Evolutionary conservation across 306 rosid genomes (phyloP).

Genomic region (Vigna unguiculata): DNA sequence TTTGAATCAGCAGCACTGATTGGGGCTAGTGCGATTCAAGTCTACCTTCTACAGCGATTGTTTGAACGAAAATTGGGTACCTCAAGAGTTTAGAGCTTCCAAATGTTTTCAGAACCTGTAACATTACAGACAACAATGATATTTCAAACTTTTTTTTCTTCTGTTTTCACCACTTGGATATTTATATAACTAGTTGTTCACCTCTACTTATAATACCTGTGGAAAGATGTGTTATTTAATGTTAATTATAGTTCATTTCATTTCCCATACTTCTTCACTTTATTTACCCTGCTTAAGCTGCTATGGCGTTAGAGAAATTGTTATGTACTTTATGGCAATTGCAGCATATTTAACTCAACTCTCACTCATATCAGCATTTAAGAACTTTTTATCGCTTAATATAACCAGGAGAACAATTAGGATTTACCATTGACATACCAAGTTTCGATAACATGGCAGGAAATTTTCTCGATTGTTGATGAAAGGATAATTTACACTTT

Average conservation of each 20-base stretch:
- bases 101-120: conserved; percentile 26
- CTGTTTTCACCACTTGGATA: conserved; percentile 2
- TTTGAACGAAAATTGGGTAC: conserved; percentile 82
- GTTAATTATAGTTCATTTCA: conserved; percentile 27
- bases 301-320: background rate
- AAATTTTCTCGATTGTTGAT: too few relatives aligned
- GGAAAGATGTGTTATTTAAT: conserved; percentile 37
- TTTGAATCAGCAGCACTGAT: conserved; percentile 78
- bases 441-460: background rate
- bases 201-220: background rate
- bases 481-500: too few relatives aligned
- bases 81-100: conserved; percentile 69
- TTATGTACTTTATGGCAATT: background rate
- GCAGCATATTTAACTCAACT: background rate
- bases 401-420: background rate
- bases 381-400: background rate
- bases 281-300: background rate
- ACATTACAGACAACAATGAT: conserved; percentile 39
- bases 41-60: conserved; percentile 76
- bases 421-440: background rate
- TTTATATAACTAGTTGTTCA: conserved; percentile 29
- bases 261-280: background rate
- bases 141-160: conserved; percentile 10
- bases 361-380: background rate
- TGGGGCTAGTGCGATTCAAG: conserved; percentile 84